Conservation (phyloP, 768 basidiomycete species). For the Suillus paluster region DNA sequence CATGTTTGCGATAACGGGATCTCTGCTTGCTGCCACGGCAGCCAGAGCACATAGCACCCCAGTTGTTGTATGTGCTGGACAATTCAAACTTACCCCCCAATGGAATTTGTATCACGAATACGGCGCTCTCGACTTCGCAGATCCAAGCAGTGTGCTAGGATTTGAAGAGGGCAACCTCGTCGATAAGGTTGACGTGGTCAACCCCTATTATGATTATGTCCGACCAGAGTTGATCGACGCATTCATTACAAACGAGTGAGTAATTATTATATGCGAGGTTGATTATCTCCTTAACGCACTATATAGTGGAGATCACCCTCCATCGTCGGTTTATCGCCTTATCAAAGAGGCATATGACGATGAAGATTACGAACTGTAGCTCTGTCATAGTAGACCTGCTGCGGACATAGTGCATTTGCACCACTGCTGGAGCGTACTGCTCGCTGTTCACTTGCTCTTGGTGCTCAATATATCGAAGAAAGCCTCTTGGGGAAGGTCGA, state of each 20-base stretch:
- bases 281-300: constrained; percentile 12
- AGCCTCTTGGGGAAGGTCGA: constrained; percentile 93
- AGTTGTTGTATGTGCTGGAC: constrained; percentile 91
- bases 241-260: constrained; percentile 97
- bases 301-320: constrained; percentile 91
- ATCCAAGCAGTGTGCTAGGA: constrained; percentile 66
- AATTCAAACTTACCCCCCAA: constrained; percentile 93
- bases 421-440: background rate
- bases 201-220: constrained; percentile 97
- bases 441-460: constrained; percentile 41
- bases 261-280: constrained; percentile 22
- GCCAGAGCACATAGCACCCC: constrained; percentile 90
- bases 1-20: constrained; percentile 88
- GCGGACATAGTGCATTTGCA: background rate
- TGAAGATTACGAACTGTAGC: constrained; percentile 83
- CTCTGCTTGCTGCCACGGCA: constrained; percentile 82
- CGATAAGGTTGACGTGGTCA: constrained; percentile 90
- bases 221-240: constrained; percentile 90
- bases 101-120: constrained; percentile 91
- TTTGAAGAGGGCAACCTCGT: constrained; percentile 81
- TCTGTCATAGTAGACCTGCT: background rate
- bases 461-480: constrained; percentile 89
- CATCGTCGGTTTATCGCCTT: constrained; percentile 89
- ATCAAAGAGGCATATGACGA: constrained; percentile 97
- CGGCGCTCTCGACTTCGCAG: constrained; percentile 80